These are phyloP conservation scores for Aureobasidium sp. DNA, from an alignment of 2,329 filamentous ascomycete species.

Conservation along the genomic window DNA sequence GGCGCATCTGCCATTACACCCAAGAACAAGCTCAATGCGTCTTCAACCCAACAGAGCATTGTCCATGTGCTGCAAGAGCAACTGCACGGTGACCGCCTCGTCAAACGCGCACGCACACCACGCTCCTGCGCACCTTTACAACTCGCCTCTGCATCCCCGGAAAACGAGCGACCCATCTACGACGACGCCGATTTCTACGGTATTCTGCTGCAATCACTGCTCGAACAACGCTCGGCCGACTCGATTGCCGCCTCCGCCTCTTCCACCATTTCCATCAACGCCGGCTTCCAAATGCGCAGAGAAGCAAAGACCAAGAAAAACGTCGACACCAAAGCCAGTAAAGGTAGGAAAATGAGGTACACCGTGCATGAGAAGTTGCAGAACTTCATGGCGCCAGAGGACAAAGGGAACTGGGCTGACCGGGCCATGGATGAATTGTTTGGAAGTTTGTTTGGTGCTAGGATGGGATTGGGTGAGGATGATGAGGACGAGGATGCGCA, in stretches of 20 bases:
- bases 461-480: conserved; percentile 38
- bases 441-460: conserved; percentile 43
- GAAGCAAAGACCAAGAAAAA: conserved; percentile 78
- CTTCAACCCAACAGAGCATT: conserved; percentile 55
- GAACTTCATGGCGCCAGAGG: conserved; percentile 95
- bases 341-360: conserved; percentile 88
- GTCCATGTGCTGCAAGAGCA: conserved; percentile 63
- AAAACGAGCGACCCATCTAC: conserved; percentile 53
- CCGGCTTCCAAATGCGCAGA: conserved; percentile 44
- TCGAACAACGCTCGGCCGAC: conserved; percentile 73
- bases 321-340: conserved; percentile 90
- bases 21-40: conserved; percentile 53
- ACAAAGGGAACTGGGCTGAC: conserved; percentile 71
- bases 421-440: conserved; percentile 63
- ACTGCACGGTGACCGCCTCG: conserved; percentile 58
- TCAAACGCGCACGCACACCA: conserved; percentile 62
- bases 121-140: conserved; percentile 72
- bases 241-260: conserved; percentile 32
- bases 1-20: conserved; percentile 52
- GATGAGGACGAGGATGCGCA: conserved; percentile 31
- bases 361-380: conserved; percentile 95
- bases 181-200: conserved; percentile 96
- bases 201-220: conserved; percentile 81
- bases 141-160: conserved; percentile 37
- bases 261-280: conserved; percentile 31